Evolutionary conservation across 2,329 filamentous ascomycete genomes (phyloP), one percentile per base, ranked within the genome.

Genomic region (Amauroascus niger): DNA sequence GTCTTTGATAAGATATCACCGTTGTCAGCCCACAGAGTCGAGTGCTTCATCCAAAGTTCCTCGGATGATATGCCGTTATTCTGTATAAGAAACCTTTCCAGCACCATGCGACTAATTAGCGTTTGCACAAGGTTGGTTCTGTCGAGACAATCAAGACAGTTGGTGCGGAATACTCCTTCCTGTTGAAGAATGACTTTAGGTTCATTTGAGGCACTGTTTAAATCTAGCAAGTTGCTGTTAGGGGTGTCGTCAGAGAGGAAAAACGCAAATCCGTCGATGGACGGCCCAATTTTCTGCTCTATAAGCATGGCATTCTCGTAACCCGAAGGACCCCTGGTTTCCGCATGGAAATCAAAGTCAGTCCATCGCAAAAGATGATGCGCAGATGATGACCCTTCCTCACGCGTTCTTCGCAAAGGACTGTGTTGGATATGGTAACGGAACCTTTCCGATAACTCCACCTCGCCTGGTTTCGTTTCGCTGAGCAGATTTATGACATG

Each of bases 121-220:
- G 90, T 95, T 71, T 98, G 93, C 26, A 98, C 88, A 26, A 97
- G 76, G 65, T 98, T 98, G 6, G 93, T 98, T 55, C 93, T 82
- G 67, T 98, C 93, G 41, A 98, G 75, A 66, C 93, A 98, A 68
- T 98, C 93, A 24, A 98, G 76, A 67, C 93, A 98, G 63, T 98
- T 98, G 3, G 90, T 95, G 57, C 91, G 80, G 68, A 97, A 97
- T 5, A 95, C 81, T n/a, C 93, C 91, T 66, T 95, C 88, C 69
- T 98, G 93, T 65, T 95, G 88, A 49, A 96, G 73, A 20, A 95
- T 80, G 1, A 88, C 82, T 6, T 86, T 79, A 2, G 76, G 71
- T 54, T 71, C 69, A 52, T 55, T 69, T 58, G 56, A 56, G 45
- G 60, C 59, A 20, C 69, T 64, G 28, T 71, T 67, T 30, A 46